These are phyloP conservation scores for Plasmodium inui DNA, from an alignment of 169 alveolate species.

Conservation along the genomic window DNA sequence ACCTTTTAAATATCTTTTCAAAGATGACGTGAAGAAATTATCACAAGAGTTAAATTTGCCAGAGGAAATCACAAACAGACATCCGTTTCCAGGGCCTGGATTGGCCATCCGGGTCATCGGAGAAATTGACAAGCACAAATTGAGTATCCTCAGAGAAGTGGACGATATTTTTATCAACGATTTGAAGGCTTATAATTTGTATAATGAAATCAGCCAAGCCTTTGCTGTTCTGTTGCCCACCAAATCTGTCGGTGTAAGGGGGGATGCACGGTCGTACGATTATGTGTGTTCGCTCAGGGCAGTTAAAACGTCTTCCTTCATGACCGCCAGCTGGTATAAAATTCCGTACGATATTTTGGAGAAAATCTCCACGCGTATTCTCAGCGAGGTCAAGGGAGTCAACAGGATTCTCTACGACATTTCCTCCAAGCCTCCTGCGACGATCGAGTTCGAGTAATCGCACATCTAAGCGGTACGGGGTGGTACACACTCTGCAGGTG, in stretches of 20 bases:
- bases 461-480: neutral
- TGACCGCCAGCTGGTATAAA: slow-evolving; percentile 82
- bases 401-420: slow-evolving; percentile 84
- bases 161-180: slow-evolving; percentile 81
- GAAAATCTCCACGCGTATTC: slow-evolving; percentile 78
- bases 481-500: neutral
- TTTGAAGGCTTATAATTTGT: slow-evolving; percentile 70
- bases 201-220: slow-evolving; percentile 80
- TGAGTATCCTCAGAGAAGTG: slow-evolving; percentile 82
- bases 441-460: slow-evolving; percentile 78
- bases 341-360: slow-evolving; percentile 80
- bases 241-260: slow-evolving; percentile 80
- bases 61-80: slow-evolving; percentile 79
- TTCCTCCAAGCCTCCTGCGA: slow-evolving; percentile 86
- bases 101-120: slow-evolving; percentile 84
- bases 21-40: slow-evolving; percentile 83
- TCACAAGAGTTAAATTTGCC: slow-evolving; percentile 80
- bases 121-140: slow-evolving; percentile 79
- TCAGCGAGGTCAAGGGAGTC: slow-evolving; percentile 80
- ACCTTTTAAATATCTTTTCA: slow-evolving; percentile 83
- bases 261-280: slow-evolving; percentile 82
- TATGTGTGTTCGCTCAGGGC: slow-evolving; percentile 78
- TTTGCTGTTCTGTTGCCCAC: slow-evolving; percentile 80
- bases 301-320: slow-evolving; percentile 81
- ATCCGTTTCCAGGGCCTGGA: slow-evolving; percentile 88